Evolutionary conservation across 768 basidiomycete species (phyloP), one percentile per base, ranked within the genome.

Genomic region (Rubroboletus pulcherrimus): DNA sequence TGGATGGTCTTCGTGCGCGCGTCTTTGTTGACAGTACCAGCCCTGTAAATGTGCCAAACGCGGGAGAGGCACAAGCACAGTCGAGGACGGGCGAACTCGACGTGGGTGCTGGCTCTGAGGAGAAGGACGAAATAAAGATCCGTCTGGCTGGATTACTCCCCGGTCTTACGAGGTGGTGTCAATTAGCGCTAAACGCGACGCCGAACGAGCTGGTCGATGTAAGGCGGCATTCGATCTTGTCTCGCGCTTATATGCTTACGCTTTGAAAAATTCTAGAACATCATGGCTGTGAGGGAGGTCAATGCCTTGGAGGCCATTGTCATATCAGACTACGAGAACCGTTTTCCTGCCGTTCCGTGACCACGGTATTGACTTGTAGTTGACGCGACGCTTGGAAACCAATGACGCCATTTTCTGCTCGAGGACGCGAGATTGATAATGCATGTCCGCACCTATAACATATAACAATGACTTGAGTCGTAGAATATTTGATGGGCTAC

Each of bases 201-300:
- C 91, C 89, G 35, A 92, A 91, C 67, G 90, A 89, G 67, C 74
- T 93, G 60, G 81, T 92, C 29, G 91, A 94, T 74, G 93, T 92
- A 66, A 71, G 89, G 9, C 80, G 7, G 21, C 12, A 45, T 24
- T 54, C 4, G n/a, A 43, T 48, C 6, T 40, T n/a, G 8, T 52
- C 2, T 51, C 12, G 11, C 1, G 40, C 10, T 43, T 11, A 45
- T 55, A 21, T 59, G 44, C 52, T 67, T 38, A 39, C 9, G 15
- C 3, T 39, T 31, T 53, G 50, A 43, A 12, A 34, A 2, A 7
- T 49, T 42, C 1, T 45, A 91, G 89, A 82, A 79, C 54, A 63
- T 91, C 43, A 74, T 84, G 67, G 81, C 78, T 17, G 63, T 84
- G 55, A 75, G 82, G 58, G 89, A 92, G 69, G 79, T 89, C 14